Percentiles rank a stretch among this genome's conserved stretches.
phyloP scores from a whole-genome alignment of 2,329 filamentous ascomycete genomes.

The Alternaria metachromatica region DNA sequence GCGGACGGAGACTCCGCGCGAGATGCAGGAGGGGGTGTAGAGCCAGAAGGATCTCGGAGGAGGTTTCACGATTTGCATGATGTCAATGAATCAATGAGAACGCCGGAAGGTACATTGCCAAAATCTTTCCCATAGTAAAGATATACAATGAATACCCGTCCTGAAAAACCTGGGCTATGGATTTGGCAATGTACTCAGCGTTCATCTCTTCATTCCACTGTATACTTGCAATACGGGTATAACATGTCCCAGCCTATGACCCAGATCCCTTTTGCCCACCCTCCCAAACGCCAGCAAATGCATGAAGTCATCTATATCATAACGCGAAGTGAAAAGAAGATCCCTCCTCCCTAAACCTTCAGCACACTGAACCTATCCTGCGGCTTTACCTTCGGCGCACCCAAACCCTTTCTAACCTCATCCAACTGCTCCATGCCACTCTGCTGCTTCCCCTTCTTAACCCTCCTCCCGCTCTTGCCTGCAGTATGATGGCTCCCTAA shows the following conservation, averaged over 20 bases:
- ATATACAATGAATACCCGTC: no score
- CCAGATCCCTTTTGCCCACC: not conserved
- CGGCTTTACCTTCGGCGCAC: conserved; percentile 66
- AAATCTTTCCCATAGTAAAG: no score
- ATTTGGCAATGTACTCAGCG: not conserved
- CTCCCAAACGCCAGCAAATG: conserved; percentile 2
- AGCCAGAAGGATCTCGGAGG: no score
- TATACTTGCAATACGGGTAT: not conserved
- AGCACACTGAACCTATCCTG: conserved; percentile 15
- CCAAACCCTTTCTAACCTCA: conserved; percentile 81
- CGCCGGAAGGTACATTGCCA: not conserved
- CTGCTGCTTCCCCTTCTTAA: conserved; percentile 81
- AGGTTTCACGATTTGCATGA: not conserved
- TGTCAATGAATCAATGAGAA: not conserved
- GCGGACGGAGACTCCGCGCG: no score
- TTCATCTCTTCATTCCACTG: not conserved
- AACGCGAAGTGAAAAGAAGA: not conserved
- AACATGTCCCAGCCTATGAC: not conserved
- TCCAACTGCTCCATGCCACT: conserved; percentile 88
- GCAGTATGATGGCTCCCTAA: conserved; percentile 74
- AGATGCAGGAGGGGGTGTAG: no score
- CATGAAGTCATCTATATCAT: not conserved
- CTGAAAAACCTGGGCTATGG: not conserved
- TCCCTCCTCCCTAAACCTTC: not conserved
- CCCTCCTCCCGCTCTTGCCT: conserved; percentile 63